A percentile compares a stretch with the other conserved stretches of the same genome.
These are phyloP conservation scores for Tolypocladium endophyticum DNA, from an alignment of 2,329 filamentous ascomycete genomes.

Conservation along the genomic window DNA sequence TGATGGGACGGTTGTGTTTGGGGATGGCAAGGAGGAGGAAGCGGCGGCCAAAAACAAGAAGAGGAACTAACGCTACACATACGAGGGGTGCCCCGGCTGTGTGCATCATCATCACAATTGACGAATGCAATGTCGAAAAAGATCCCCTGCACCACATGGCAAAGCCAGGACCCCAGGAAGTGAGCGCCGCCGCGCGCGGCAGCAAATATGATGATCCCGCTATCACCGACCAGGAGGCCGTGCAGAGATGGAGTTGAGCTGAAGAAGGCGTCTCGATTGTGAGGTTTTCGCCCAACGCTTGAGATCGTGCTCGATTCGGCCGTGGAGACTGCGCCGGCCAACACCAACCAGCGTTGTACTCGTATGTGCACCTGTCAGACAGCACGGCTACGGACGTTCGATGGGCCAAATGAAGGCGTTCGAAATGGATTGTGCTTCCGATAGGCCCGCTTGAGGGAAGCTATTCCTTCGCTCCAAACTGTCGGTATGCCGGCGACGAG, in stretches of 20 bases:
- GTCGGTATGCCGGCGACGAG: background rate
- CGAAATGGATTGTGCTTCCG: background rate
- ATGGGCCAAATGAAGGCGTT: no score
- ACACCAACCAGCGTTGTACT: background rate
- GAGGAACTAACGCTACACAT: conserved; percentile 3
- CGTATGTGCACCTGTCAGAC: background rate
- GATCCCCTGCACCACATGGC: background rate
- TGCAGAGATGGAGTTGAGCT: background rate
- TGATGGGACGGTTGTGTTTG: conserved; percentile 24
- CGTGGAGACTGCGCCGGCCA: no score
- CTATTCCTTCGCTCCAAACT: background rate
- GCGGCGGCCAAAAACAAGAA: conserved; percentile 10
- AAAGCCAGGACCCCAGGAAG: background rate
- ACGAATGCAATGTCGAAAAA: background rate
- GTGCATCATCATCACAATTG: background rate
- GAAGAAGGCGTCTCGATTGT: background rate
- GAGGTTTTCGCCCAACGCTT: background rate
- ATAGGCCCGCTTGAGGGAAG: background rate
- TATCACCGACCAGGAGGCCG: background rate
- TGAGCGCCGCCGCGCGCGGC: background rate
- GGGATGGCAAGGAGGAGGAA: background rate
- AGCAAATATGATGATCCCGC: background rate
- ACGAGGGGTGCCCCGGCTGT: background rate
- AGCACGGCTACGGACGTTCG: background rate
- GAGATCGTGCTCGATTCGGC: background rate